phyloP scores from a whole-genome alignment of 2,329 filamentous ascomycete genomes.

The Colletotrichum sp. region DNA sequence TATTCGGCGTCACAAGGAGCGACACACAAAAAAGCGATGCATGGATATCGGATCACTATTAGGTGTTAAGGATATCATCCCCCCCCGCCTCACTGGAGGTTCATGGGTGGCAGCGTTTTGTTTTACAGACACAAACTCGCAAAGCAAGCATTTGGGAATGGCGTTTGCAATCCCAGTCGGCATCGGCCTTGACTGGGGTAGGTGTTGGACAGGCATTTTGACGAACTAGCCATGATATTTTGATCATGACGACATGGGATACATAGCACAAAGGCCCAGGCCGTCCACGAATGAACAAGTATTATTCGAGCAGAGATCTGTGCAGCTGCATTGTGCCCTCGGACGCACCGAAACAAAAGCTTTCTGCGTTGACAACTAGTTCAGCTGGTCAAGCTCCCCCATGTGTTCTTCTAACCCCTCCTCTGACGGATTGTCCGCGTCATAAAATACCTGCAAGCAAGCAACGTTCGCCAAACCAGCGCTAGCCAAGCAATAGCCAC shows the following conservation, averaged over 20 bases:
- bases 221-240: neutral
- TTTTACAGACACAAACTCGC: neutral
- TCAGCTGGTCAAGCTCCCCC: neutral
- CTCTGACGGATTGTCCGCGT: neutral
- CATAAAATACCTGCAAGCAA: neutral
- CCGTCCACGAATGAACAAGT: neutral
- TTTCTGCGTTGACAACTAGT: neutral
- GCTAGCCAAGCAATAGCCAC: neutral
- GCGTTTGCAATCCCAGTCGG: neutral
- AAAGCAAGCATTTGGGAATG: neutral
- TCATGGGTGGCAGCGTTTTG: neutral
- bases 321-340: neutral
- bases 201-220: neutral
- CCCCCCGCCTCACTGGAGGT: neutral
- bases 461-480: neutral
- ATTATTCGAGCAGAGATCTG: neutral
- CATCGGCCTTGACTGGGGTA: neutral
- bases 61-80: constrained; percentile 8
- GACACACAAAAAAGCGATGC: neutral
- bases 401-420: neutral
- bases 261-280: neutral
- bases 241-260: neutral
- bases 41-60: constrained; percentile 4
- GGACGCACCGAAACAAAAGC: neutral
- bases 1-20: neutral